phyloP scores from a whole-genome alignment of 2,329 filamentous ascomycete genomes.

The Xylaria sp. region DNA sequence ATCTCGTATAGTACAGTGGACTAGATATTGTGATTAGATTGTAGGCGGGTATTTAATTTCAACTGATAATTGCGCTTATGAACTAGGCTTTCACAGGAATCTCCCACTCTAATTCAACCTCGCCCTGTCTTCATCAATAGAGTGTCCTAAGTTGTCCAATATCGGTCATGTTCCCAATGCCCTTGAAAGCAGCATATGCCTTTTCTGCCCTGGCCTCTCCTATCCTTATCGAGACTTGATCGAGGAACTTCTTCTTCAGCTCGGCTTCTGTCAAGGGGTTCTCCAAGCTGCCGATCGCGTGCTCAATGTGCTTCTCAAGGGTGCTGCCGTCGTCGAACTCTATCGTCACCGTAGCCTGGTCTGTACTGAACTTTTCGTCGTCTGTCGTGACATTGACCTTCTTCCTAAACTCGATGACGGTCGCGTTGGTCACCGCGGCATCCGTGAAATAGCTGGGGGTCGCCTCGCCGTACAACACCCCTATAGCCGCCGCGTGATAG shows the following conservation, averaged over 20 bases:
- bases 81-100: not conserved
- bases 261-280: slow-evolving; percentile 55
- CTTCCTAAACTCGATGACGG: slow-evolving; percentile 50
- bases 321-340: slow-evolving; percentile 51
- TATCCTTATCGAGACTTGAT: slow-evolving; percentile 57
- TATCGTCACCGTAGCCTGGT: slow-evolving; percentile 52
- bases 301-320: slow-evolving; percentile 56
- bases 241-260: slow-evolving; percentile 60
- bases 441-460: slow-evolving; percentile 63
- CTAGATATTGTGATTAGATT: not conserved
- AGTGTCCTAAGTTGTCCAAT: slow-evolving; percentile 40
- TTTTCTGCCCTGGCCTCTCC: slow-evolving; percentile 50
- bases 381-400: slow-evolving; percentile 57
- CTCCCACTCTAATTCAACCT: not conserved
- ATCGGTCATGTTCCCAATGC: slow-evolving; percentile 47
- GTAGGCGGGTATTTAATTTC: not conserved
- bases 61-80: not conserved
- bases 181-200: slow-evolving; percentile 50
- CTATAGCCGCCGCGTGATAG: slow-evolving; percentile 63
- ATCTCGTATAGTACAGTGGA: not conserved
- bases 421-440: slow-evolving; percentile 53
- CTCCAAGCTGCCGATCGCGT: slow-evolving; percentile 62
- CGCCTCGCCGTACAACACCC: slow-evolving; percentile 60
- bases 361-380: slow-evolving; percentile 50
- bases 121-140: slow-evolving; percentile 18